phyloP scores from a whole-genome alignment of 2,329 filamentous ascomycete species.

The Colletotrichum sublineola region DNA sequence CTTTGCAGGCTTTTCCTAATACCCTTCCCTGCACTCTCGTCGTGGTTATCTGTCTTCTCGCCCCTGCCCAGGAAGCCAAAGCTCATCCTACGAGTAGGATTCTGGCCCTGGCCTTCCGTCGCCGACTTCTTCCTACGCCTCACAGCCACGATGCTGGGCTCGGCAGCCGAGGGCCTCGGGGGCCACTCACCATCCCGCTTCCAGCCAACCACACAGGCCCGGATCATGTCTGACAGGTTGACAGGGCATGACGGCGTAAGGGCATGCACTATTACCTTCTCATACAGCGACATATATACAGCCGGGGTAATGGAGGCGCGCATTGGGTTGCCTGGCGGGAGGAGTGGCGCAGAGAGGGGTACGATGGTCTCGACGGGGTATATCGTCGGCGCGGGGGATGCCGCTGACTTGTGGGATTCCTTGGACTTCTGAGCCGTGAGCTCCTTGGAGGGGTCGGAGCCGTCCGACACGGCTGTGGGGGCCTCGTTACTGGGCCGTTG shows the following conservation, averaged over 20 bases:
- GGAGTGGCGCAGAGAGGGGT: conserved; percentile 78
- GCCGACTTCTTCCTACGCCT: conserved; percentile 56
- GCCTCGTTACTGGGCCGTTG: conserved; percentile 48
- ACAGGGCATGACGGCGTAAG: conserved; percentile 89
- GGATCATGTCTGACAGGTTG: conserved; percentile 85
- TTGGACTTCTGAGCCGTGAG: conserved; percentile 51
- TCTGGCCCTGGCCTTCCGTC: conserved; percentile 44
- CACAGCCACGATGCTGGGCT: conserved; percentile 56
- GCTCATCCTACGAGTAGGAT: conserved; percentile 59
- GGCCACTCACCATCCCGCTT: conserved; percentile 96
- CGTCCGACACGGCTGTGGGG: conserved; percentile 57
- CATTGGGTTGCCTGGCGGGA: conserved; percentile 81
- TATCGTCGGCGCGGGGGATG: conserved; percentile 39
- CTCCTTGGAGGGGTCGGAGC: conserved; percentile 56
- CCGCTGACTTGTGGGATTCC: conserved; percentile 50
- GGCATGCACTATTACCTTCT: conserved; percentile 85
- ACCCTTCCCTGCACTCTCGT: conserved; percentile 53
- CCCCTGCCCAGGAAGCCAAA: conserved; percentile 60
- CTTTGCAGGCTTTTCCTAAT: conserved; percentile 62
- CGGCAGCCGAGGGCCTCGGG: conserved; percentile 67
- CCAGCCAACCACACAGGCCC: conserved; percentile 89
- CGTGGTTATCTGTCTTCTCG: conserved; percentile 51
- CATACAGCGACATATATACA: conserved; percentile 86
- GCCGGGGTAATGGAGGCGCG: conserved; percentile 80
- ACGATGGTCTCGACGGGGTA: conserved; percentile 74